Percentiles rank a stretch among this genome's conserved stretches.
Evolutionary conservation across 1,139 yeast species (phyloP).

Genomic region (Hanseniaspora gamundiae): DNA sequence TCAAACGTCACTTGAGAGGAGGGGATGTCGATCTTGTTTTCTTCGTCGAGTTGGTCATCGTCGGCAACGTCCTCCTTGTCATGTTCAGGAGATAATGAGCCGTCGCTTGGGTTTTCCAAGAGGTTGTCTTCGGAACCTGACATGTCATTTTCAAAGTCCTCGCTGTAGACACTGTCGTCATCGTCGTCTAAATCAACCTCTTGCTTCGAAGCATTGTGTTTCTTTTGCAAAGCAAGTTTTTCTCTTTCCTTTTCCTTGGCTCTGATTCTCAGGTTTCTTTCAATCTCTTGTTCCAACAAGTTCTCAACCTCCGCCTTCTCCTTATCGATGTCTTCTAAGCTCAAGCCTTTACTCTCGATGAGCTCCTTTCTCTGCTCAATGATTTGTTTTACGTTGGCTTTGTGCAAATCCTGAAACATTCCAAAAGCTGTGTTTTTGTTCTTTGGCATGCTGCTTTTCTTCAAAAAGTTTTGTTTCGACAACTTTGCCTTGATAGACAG

Average conservation of each 20-base stretch:
- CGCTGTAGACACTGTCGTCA: conserved; percentile 21
- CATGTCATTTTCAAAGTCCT: conserved; percentile 11
- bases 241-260: conserved; percentile 36
- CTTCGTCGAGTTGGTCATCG: conserved; percentile 10
- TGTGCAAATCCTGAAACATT: conserved; percentile 19
- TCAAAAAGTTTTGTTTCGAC: conserved; percentile 19
- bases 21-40: not conserved
- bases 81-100: conserved; percentile 7
- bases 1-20: conserved; percentile 3
- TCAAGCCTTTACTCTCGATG: conserved; percentile 17
- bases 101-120: conserved; percentile 11
- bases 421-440: conserved; percentile 13
- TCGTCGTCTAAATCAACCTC: conserved; percentile 9
- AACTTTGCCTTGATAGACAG: conserved; percentile 26
- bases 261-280: conserved; percentile 38
- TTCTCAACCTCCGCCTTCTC: conserved; percentile 30
- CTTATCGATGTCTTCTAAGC: conserved; percentile 20
- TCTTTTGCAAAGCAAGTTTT: conserved; percentile 22
- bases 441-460: conserved; percentile 10
- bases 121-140: conserved; percentile 7
- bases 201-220: conserved; percentile 13
- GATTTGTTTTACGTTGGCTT: conserved; percentile 25
- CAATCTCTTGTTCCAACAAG: conserved; percentile 53
- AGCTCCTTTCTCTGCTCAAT: conserved; percentile 19
- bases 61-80: not conserved